Evolutionary conservation across 2,329 filamentous ascomycete genomes (phyloP).

Genomic region (Furcasterigmium sp.): DNA sequence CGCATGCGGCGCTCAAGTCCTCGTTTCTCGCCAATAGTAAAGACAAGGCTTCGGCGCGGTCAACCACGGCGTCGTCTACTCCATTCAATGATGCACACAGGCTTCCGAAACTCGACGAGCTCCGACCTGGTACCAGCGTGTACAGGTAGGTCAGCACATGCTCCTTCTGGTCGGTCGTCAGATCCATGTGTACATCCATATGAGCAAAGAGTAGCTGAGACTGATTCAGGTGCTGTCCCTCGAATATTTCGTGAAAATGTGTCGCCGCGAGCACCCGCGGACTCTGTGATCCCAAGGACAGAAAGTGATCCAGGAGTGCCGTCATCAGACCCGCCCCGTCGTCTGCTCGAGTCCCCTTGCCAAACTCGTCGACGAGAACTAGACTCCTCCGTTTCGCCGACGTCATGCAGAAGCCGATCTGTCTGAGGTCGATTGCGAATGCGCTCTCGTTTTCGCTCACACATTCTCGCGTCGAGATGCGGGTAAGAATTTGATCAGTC

Average conservation of each 20-base stretch:
- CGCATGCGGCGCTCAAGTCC: slow-evolving; percentile 69
- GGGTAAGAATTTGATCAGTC: slow-evolving; percentile 88
- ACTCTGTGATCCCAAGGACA: slow-evolving; percentile 33
- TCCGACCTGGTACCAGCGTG: slow-evolving; percentile 61
- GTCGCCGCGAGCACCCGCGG: slow-evolving; percentile 59
- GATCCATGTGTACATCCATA: slow-evolving; percentile 65
- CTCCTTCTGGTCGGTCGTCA: slow-evolving; percentile 40
- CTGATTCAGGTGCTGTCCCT: slow-evolving; percentile 50
- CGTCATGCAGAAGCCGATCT: slow-evolving; percentile 71
- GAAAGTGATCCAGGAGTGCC: slow-evolving; percentile 53
- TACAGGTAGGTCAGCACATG: slow-evolving; percentile 73
- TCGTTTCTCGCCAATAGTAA: slow-evolving; percentile 65
- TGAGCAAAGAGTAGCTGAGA: slow-evolving; percentile 56
- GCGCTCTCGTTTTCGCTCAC: slow-evolving; percentile 55
- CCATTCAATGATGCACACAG: slow-evolving; percentile 85
- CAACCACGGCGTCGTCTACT: slow-evolving; percentile 64
- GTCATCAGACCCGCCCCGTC: slow-evolving; percentile 56
- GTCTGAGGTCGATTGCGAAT: slow-evolving; percentile 76
- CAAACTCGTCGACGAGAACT: slow-evolving; percentile 89
- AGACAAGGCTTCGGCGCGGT: slow-evolving; percentile 70
- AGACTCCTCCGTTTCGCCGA: slow-evolving; percentile 73
- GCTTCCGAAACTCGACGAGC: slow-evolving; percentile 77
- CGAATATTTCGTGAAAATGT: slow-evolving; percentile 69
- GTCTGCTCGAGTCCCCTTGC: slow-evolving; percentile 55
- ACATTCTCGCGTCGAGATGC: slow-evolving; percentile 70